Evolutionary conservation across 148 eudicot species (phyloP).

Genomic region (Oxyria digyna): DNA sequence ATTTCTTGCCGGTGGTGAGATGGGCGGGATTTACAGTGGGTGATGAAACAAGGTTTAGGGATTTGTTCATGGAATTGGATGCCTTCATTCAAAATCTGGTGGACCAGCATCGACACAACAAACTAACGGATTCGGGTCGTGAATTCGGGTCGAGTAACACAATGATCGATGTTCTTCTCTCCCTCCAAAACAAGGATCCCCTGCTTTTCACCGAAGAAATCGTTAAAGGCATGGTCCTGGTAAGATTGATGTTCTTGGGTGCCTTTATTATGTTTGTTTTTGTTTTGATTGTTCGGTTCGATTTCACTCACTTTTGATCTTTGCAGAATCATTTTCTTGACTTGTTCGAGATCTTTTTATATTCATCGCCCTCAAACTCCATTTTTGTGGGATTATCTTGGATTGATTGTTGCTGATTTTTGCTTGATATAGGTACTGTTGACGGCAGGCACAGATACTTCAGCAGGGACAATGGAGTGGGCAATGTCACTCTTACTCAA

Average conservation of each 20-base stretch:
- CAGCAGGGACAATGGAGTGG: slow-evolving; percentile 28
- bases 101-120: slow-evolving; percentile 15
- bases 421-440: slow-evolving; percentile 14
- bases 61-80: not conserved
- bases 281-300: too few species aligned
- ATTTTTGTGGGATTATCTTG: not conserved
- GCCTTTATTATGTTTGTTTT: too few species aligned
- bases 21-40: slow-evolving; percentile 13
- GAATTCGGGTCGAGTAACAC: slow-evolving; percentile 9
- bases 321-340: too few species aligned
- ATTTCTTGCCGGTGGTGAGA: slow-evolving; percentile 21
- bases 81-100: slow-evolving; percentile 12
- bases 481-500: slow-evolving; percentile 26
- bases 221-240: slow-evolving; percentile 37
- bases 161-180: slow-evolving; percentile 28
- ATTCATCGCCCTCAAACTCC: too few species aligned
- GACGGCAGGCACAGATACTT: slow-evolving; percentile 20
- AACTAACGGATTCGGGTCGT: not conserved
- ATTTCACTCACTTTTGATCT: too few species aligned
- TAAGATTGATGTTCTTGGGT: slow-evolving; percentile 12
- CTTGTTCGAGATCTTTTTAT: too few species aligned
- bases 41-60: not conserved
- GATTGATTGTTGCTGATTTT: not conserved
- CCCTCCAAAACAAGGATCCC: slow-evolving; percentile 27
- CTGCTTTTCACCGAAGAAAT: slow-evolving; percentile 26